Base-by-base conservation (phyloP, 306 rosid genomes). In the Argentina anserina region DNA sequence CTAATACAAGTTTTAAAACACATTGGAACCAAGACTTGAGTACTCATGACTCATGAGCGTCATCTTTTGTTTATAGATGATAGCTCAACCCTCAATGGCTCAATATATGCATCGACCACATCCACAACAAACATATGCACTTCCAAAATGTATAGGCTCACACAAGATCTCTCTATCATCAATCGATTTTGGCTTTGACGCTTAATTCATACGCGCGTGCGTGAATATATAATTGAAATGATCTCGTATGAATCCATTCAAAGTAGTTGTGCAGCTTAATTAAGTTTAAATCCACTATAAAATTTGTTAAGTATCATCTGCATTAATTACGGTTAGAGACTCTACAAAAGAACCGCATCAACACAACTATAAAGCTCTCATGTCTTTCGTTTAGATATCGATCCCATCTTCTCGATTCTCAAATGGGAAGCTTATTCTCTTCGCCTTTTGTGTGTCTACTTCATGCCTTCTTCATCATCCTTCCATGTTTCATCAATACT, bases 381-480 rank as follows among this genome's bases (percentile, higher is more conserved):
- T 20, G 33, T 12, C 20, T 71, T 47, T 47, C 75, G 49, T 71
- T 69, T 74, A 59, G 73, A 67, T 71, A 53, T n/a, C n/a, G n/a
- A 29, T 59, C 11, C 36, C 56, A 53, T 66, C 69, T 29, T 79
- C 46, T 28, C 15, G 2, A 29, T 49, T 25, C 1, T 26, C 31
- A 49, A 55, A 75, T 73, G 84, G 75, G 75, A 70, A 79, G 9
- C 74, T 70, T 75, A 71, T 33, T 46, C 56, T 42, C 40, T 62
- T 42, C 40, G 64, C 31, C n/a, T 11, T 75, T 62, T 52, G 73
- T 72, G 21, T 3, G 12, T 58, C 46, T 69, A 17, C 7, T 49
- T 73, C 72, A 65, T 66, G 47, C 62, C 61, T 2, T 47, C 20
- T 33, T 77, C 75, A 56, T 79, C 31, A 31, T 79, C 76, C 41